Evolutionary conservation across 2,329 filamentous ascomycete genomes (phyloP).

Genomic region (Mollisia scopiformis): DNA sequence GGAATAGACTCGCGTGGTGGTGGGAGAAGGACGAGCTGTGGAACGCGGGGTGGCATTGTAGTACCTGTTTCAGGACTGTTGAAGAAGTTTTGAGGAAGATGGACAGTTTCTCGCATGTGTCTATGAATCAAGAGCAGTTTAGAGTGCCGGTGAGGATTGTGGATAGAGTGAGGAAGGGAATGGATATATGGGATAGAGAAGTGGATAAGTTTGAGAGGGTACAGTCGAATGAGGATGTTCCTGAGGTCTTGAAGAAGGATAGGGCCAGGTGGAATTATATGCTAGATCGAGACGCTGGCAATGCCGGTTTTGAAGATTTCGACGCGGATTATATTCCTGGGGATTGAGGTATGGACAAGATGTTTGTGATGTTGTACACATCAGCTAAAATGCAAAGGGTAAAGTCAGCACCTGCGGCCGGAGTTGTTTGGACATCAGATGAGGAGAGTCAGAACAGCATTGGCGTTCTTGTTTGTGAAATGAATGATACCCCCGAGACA

Average conservation of each 20-base stretch:
- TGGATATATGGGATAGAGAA: conserved; percentile 45
- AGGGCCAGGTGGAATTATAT: conserved; percentile 27
- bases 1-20: conserved; percentile 24
- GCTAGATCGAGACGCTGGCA: conserved; percentile 27
- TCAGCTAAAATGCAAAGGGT: too few relatives aligned
- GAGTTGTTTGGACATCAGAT: too few relatives aligned
- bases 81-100: conserved; percentile 46
- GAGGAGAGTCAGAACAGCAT: neutral
- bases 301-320: conserved; percentile 30
- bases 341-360: neutral
- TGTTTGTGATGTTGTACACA: neutral
- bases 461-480: neutral
- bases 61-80: conserved; percentile 46
- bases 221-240: conserved; percentile 46
- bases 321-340: conserved; percentile 1
- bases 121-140: conserved; percentile 43
- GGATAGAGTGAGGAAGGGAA: conserved; percentile 44
- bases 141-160: conserved; percentile 44
- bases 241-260: conserved; percentile 40
- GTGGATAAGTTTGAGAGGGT: conserved; percentile 41
- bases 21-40: conserved; percentile 40
- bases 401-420: too few relatives aligned
- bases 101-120: conserved; percentile 45
- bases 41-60: conserved; percentile 51
- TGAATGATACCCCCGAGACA: too few relatives aligned